These are phyloP conservation scores for Suillus brevipes DNA, from an alignment of 768 basidiomycete species.

Conservation along the genomic window DNA sequence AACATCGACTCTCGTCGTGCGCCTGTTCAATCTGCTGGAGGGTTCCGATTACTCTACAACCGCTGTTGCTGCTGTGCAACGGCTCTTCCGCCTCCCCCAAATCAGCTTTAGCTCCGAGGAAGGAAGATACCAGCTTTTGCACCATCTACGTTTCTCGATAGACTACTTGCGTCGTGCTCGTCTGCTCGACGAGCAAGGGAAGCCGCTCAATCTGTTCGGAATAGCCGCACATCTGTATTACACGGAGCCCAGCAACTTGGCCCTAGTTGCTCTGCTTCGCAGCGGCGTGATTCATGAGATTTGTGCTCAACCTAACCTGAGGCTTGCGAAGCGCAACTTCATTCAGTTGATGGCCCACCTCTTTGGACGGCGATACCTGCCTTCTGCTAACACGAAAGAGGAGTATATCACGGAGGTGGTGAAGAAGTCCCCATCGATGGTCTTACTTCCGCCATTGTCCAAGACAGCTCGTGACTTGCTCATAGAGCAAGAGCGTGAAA, in stretches of 20 bases:
- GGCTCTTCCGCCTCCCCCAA: constrained; percentile 56
- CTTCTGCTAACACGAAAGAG: constrained; percentile 41
- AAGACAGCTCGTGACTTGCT: constrained; percentile 43
- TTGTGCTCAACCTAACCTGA: constrained; percentile 40
- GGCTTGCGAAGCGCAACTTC: constrained; percentile 48
- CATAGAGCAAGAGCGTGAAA: constrained; percentile 46
- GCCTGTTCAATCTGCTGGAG: constrained; percentile 64
- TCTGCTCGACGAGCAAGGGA: constrained; percentile 53
- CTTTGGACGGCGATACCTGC: constrained; percentile 60
- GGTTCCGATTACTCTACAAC: constrained; percentile 54
- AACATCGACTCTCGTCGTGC: constrained; percentile 62
- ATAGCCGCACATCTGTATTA: constrained; percentile 59
- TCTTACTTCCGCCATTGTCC: constrained; percentile 54
- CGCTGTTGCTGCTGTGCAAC: constrained; percentile 51
- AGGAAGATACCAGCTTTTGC: constrained; percentile 57
- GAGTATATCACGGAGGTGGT: constrained; percentile 36
- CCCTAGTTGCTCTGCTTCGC: constrained; percentile 57
- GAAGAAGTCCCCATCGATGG: constrained; percentile 52
- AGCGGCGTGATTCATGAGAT: constrained; percentile 59
- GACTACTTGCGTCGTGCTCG: constrained; percentile 64
- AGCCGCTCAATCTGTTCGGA: constrained; percentile 56
- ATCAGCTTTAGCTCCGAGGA: constrained; percentile 57
- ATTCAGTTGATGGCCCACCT: constrained; percentile 62
- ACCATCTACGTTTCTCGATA: constrained; percentile 69
- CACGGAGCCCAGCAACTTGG: constrained; percentile 71